These are phyloP conservation scores for Magnaporthales sp. DNA, from an alignment of 2,329 filamentous ascomycete species.

Conservation along the genomic window DNA sequence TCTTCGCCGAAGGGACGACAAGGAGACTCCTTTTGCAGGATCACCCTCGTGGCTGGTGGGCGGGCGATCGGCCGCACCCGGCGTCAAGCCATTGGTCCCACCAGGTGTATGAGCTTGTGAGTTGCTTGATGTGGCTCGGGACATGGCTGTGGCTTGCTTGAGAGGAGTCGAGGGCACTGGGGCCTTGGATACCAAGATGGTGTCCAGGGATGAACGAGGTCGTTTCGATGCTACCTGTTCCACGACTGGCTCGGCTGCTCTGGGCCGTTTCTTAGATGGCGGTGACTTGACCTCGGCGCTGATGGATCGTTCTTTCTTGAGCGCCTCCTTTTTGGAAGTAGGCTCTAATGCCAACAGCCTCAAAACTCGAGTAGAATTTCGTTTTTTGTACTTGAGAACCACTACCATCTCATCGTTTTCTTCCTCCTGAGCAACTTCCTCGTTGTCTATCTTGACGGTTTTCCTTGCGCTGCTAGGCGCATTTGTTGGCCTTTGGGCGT, in stretches of 20 bases:
- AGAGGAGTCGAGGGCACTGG: constrained; percentile 41
- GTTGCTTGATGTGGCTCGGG: constrained; percentile 42
- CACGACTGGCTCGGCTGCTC: constrained; percentile 18
- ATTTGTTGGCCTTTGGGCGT: constrained; percentile 19
- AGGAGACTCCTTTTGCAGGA: constrained; percentile 13
- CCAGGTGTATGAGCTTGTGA: constrained; percentile 44
- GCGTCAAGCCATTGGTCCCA: constrained; percentile 31
- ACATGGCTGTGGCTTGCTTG: constrained; percentile 40
- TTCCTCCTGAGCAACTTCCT: constrained; percentile 22
- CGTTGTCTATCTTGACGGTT: constrained; percentile 11
- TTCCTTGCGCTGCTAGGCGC: constrained; percentile 26
- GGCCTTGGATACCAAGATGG: constrained; percentile 20
- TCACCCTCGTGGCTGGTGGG: constrained; percentile 26
- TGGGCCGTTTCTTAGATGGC: constrained; percentile 41
- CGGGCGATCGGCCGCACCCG: constrained; percentile 28
- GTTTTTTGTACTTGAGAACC: constrained; percentile 39
- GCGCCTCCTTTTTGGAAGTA: constrained; percentile 25
- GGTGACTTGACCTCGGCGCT: constrained; percentile 31
- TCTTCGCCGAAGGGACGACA: constrained; percentile 23
- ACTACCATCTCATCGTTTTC: constrained; percentile 29
- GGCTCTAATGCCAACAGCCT: constrained; percentile 36
- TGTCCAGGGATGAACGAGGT: constrained; percentile 27
- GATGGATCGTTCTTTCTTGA: constrained; percentile 31
- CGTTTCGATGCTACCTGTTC: constrained; percentile 23
- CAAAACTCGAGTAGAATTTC: constrained; percentile 32